Percentiles rank a stretch among this genome's conserved stretches.
Evolutionary conservation across 495 filamentous ascomycete species (phyloP).

Genomic region (Podospora bellae-mahoneyi): DNA sequence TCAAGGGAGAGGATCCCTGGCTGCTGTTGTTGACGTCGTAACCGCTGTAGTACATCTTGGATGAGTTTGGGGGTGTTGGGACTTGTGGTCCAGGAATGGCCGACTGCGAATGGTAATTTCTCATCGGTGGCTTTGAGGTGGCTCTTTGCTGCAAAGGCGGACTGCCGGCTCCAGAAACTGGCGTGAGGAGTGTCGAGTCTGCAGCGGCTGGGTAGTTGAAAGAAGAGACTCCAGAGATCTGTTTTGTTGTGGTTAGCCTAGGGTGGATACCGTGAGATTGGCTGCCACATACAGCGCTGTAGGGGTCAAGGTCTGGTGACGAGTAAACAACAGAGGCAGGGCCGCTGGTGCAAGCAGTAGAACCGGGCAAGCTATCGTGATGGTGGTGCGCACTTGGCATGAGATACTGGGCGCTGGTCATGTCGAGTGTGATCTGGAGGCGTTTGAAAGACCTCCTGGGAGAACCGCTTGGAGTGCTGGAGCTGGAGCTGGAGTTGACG

Average conservation of each 20-base stretch:
- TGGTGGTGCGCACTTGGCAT: conserved; percentile 26
- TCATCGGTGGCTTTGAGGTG: conserved; percentile 32
- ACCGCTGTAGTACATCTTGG: conserved; percentile 39
- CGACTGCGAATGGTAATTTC: conserved; percentile 33
- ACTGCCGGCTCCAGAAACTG: conserved; percentile 44
- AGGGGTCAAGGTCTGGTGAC: conserved; percentile 30
- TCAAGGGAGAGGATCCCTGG: conserved; percentile 38
- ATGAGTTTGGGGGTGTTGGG: conserved; percentile 44
- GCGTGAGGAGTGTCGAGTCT: conserved; percentile 46
- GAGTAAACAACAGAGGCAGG: conserved; percentile 27
- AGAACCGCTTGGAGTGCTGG: conserved; percentile 11
- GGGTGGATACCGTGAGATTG: not conserved
- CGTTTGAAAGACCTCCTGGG: conserved; percentile 19
- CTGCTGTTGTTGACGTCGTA: conserved; percentile 33
- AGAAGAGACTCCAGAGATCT: conserved; percentile 39
- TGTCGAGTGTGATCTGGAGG: conserved; percentile 30
- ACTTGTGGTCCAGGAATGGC: conserved; percentile 35
- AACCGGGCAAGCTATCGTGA: conserved; percentile 23
- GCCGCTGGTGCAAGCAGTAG: conserved; percentile 20
- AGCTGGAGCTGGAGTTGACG: conserved; percentile 7
- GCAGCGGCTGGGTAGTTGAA: conserved; percentile 44
- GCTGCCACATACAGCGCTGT: conserved; percentile 32
- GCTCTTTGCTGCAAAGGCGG: conserved; percentile 41
- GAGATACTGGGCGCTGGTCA: conserved; percentile 33
- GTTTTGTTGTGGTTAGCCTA: conserved; percentile 11